Evolutionary conservation across 202 grass and related monocot genomes (phyloP), one percentile per base, ranked within the genome.

Genomic region (Schoenoplectus tabernaemontani): DNA sequence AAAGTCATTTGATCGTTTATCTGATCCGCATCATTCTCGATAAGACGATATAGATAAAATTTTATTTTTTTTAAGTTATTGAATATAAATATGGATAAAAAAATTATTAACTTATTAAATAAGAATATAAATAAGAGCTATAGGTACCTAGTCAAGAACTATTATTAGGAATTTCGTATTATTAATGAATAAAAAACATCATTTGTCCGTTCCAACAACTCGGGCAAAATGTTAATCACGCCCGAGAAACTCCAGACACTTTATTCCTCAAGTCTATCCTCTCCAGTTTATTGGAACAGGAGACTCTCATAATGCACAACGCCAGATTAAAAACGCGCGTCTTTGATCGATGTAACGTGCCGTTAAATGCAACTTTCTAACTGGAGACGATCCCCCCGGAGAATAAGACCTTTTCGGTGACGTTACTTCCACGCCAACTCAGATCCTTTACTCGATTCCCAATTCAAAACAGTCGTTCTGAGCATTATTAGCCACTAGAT

Each of bases 351-450:
- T 20, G 10, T 16, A 53, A 36, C n/a, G 51, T 46, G 15, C 23
- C 20, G 51, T 22, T 39, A 17, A 24, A 82, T 50, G 57, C 32
- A 80, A 0, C 6, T 80, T 9, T 57, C 1, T 0, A 3, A 61
- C 32, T 62, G 39, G 13, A 51, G 60, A 67, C 48, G 3, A 15
- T 8, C n/a, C 28, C 70, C n/a, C 11, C 4, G 36, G 58, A n/a
- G 38, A 66, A 70, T 78, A n/a, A n/a, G n/a, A n/a, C 32, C 38
- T 44, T 41, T 36, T 78, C 43, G 1, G 37, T 78, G 54, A 59
- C 88, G 84, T 84, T 44, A 82, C 88, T 84, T 87, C 57, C 72
- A 90, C 88, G 84, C 84, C 63, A 90, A 72, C 72, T 44, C 62
- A n/a, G 13, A 67, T 37, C 41, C 71, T 78, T 78, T 67, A 32